phyloP scores from a whole-genome alignment of 352 stramenopile genomes.

The Pythium aquatile region DNA sequence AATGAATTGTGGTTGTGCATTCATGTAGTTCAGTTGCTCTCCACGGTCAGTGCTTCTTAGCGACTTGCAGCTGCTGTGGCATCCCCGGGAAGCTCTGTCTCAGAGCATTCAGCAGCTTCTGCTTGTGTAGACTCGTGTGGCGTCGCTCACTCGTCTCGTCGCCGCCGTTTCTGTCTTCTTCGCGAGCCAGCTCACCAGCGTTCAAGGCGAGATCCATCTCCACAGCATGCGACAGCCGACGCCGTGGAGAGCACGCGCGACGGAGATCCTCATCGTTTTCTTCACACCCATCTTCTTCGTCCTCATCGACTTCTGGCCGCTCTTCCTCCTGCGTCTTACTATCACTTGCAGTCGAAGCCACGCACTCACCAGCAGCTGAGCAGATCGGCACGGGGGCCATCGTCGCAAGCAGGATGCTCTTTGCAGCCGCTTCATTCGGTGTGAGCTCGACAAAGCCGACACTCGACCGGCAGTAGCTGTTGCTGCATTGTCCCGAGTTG shows the following conservation, averaged over 20 bases:
- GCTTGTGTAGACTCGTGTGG: constrained; percentile 55
- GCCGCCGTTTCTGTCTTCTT: constrained; percentile 5
- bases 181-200: constrained; percentile 8
- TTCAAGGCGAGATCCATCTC: constrained; percentile 52
- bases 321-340: constrained; percentile 16
- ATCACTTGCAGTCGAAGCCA: not conserved
- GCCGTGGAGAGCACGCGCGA: constrained; percentile 36
- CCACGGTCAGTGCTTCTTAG: constrained; percentile 20
- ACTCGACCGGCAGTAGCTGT: constrained; percentile 41
- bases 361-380: not conserved
- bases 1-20: constrained; percentile 10
- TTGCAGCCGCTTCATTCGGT: constrained; percentile 43
- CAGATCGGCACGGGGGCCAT: constrained; percentile 39
- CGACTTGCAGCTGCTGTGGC: constrained; percentile 8
- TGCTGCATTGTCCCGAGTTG: constrained; percentile 29
- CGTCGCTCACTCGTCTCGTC: constrained; percentile 3
- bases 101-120: constrained; percentile 67
- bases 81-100: constrained; percentile 39
- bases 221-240: constrained; percentile 49
- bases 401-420: constrained; percentile 50
- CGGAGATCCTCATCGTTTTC: constrained; percentile 8
- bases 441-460: constrained; percentile 19
- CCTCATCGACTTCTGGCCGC: constrained; percentile 29
- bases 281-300: constrained; percentile 10
- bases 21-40: not conserved